A percentile compares a stretch with the other conserved stretches of the same genome.
These are phyloP conservation scores for Raddia guianensis DNA, from an alignment of 176 grass and related monocot genomes.

Conservation along the genomic window DNA sequence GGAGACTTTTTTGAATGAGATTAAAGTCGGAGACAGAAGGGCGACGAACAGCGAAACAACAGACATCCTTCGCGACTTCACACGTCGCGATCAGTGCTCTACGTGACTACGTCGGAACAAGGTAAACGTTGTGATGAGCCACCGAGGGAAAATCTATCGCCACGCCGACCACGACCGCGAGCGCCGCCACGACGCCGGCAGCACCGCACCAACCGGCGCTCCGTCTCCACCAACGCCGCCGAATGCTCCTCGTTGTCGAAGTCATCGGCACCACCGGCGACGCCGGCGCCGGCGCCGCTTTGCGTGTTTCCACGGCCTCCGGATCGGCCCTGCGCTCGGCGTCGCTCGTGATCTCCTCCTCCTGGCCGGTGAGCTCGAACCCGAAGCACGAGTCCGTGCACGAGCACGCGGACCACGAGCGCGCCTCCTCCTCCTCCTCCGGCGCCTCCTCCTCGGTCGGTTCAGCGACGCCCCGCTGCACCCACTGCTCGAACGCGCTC, in stretches of 20 bases:
- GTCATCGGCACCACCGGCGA: too few species aligned
- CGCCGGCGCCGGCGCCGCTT: neutral
- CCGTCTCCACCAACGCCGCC: constrained; percentile 22
- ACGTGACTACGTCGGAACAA: constrained; percentile 52
- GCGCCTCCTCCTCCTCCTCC: neutral
- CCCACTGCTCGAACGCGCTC: constrained; percentile 32
- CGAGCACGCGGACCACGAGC: constrained; percentile 34
- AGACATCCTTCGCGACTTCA: neutral
- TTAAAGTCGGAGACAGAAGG: too few species aligned
- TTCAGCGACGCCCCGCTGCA: neutral
- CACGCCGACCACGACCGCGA: constrained; percentile 21
- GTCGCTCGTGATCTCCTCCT: neutral
- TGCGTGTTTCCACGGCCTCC: neutral
- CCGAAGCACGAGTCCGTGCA: constrained; percentile 48
- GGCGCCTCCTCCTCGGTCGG: neutral
- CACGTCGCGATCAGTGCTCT: neutral
- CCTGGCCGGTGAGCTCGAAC: constrained; percentile 1
- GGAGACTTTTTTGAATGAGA: too few species aligned
- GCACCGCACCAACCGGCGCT: constrained; percentile 28
- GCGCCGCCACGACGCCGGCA: constrained; percentile 17
- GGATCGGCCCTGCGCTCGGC: neutral
- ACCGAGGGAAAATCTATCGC: constrained; percentile 39
- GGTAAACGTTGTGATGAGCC: constrained; percentile 17
- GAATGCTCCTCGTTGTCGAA: neutral
- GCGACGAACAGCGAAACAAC: neutral